Conservation (phyloP, 2,329 filamentous ascomycete species). For the Neospermospora avenae region DNA sequence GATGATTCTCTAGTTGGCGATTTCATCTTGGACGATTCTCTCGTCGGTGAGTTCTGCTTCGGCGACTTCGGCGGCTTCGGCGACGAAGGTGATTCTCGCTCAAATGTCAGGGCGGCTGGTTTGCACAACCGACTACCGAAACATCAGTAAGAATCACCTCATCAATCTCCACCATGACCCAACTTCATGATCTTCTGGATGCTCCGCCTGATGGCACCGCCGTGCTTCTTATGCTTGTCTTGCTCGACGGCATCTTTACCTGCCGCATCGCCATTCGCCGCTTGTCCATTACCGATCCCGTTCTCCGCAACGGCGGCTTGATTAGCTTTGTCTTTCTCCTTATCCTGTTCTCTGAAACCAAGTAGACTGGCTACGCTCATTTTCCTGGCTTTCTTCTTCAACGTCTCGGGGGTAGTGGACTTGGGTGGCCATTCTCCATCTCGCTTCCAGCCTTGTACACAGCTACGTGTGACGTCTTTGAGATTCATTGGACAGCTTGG, state of each 20-base stretch:
- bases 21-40: too few species aligned
- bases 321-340: constrained; percentile 3
- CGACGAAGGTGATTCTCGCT: background rate
- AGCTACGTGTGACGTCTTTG: constrained; percentile 71
- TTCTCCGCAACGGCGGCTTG: background rate
- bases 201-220: constrained; percentile 5
- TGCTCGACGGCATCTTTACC: background rate
- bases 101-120: constrained; percentile 3
- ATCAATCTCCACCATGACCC: constrained; percentile 8
- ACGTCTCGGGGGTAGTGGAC: constrained; percentile 42
- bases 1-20: too few species aligned
- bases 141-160: background rate
- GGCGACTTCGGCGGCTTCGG: background rate
- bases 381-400: constrained; percentile 26
- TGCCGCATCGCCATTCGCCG: background rate
- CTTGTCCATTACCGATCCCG: background rate
- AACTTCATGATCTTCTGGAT: constrained; percentile 15
- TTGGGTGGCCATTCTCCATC: constrained; percentile 90
- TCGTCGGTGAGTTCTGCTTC: too few species aligned
- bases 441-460: constrained; percentile 88
- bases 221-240: background rate
- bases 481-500: constrained; percentile 89
- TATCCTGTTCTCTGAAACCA: constrained; percentile 25
- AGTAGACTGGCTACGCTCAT: constrained; percentile 32
- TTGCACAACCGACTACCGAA: background rate